Evolutionary conservation across 2,329 filamentous ascomycete genomes (phyloP).

Genomic region (Clonostachys rhizophaga): DNA sequence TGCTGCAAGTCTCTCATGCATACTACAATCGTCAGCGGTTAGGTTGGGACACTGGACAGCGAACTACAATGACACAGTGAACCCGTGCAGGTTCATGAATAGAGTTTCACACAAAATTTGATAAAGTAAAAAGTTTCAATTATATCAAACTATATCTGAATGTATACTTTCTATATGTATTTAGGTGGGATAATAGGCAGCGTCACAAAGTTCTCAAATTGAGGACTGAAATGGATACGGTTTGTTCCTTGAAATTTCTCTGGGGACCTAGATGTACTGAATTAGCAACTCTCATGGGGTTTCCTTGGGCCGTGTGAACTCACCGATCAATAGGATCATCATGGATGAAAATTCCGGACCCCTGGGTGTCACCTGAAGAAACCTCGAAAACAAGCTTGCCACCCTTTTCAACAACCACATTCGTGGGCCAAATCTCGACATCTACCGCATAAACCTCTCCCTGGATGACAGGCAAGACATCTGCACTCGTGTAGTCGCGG

Average conservation of each 20-base stretch:
- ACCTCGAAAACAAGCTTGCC: slow-evolving; percentile 52
- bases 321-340: slow-evolving; percentile 41
- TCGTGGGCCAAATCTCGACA: slow-evolving; percentile 62
- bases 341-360: slow-evolving; percentile 52
- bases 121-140: no score
- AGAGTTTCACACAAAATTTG: no score
- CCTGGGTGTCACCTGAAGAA: slow-evolving; percentile 52
- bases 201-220: slow-evolving; percentile 43
- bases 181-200: slow-evolving; percentile 43
- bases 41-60: no score
- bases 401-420: slow-evolving; percentile 43
- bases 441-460: slow-evolving; percentile 56
- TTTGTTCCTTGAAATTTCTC: slow-evolving; percentile 37
- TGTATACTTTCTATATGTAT: slow-evolving; percentile 4
- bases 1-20: no score
- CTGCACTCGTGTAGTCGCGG: slow-evolving; percentile 52
- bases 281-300: background rate
- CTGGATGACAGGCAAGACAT: slow-evolving; percentile 47
- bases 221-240: slow-evolving; percentile 45
- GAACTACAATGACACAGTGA: no score
- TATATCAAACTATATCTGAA: no score
- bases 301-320: slow-evolving; percentile 4
- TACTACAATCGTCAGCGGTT: no score
- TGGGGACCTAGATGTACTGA: slow-evolving; percentile 5
- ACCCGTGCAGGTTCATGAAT: no score